Conservation (phyloP, 2,329 filamentous ascomycete species). For the Aspergillus eucalypticola region DNA sequence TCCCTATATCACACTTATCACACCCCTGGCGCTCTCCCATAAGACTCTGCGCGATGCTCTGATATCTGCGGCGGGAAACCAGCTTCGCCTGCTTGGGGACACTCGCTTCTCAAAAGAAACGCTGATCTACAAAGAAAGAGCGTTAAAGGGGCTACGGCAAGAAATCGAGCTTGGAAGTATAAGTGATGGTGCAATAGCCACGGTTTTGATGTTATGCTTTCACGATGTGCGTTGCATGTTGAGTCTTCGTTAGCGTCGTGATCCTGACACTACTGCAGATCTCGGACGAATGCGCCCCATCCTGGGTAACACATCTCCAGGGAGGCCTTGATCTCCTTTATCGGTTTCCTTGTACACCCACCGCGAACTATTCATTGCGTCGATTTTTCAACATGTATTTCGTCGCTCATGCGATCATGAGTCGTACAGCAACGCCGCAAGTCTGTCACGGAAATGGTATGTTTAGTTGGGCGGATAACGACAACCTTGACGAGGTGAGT, state of each 20-base stretch:
- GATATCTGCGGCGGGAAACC: constrained; percentile 32
- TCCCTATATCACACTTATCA: constrained; percentile 30
- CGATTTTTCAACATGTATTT: constrained; percentile 31
- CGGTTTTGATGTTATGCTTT: constrained; percentile 38
- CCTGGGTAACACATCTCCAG: constrained; percentile 35
- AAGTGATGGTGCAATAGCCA: constrained; percentile 29
- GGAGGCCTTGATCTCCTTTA: constrained; percentile 29
- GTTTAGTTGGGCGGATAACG: constrained; percentile 24
- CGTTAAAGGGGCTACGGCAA: constrained; percentile 27
- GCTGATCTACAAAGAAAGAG: constrained; percentile 27
- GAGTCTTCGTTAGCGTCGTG: too few relatives aligned
- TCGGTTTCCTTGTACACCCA: constrained; percentile 6
- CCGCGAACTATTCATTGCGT: constrained; percentile 13
- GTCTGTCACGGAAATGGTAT: constrained; percentile 1
- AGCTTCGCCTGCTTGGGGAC: constrained; percentile 29
- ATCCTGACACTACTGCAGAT: constrained; percentile 20
- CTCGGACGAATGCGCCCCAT: constrained; percentile 33
- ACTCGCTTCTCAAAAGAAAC: constrained; percentile 25
- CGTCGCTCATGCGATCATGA: constrained; percentile 38
- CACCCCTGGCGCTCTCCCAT: constrained; percentile 25
- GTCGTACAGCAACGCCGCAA: constrained; percentile 19
- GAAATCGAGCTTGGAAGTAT: constrained; percentile 20
- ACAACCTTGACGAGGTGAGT: constrained; percentile 27
- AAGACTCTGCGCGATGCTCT: constrained; percentile 28
- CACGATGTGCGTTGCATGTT: constrained; percentile 26